Conservation (phyloP, 441 rosid genomes). For the Syzygium malaccense region DNA sequence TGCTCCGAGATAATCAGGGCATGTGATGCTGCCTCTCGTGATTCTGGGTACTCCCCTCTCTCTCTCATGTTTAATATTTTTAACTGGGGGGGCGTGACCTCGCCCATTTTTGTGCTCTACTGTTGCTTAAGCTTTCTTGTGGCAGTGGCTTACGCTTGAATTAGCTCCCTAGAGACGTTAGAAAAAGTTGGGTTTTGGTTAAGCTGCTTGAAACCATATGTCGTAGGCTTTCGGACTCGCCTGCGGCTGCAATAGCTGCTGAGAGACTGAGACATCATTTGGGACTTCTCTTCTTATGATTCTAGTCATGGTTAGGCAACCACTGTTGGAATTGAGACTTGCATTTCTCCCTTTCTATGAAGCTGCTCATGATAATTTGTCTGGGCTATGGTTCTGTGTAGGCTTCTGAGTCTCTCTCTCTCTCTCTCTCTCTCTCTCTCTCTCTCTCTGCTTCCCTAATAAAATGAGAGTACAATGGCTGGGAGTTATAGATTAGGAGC, state of each 20-base stretch:
- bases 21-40: constrained; percentile 58
- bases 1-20: constrained; percentile 50
- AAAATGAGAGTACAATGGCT: not conserved
- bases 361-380: not conserved
- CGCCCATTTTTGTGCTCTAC: not conserved
- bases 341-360: not conserved
- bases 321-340: not conserved
- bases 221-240: not conserved
- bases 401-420: not conserved
- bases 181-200: not conserved
- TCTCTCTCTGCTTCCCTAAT: not conserved
- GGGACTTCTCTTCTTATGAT: not conserved
- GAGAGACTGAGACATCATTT: not conserved
- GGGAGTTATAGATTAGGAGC: not conserved
- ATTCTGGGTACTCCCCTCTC: constrained; percentile 31
- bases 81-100: not conserved
- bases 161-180: not conserved
- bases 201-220: not conserved
- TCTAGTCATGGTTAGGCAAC: not conserved
- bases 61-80: not conserved
- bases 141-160: not conserved
- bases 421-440: not conserved
- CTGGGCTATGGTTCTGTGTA: not conserved
- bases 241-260: not conserved
- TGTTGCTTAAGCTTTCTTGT: not conserved